Conservation (phyloP, 352 stramenopile species). For the Globisporangium canariense region DNA sequence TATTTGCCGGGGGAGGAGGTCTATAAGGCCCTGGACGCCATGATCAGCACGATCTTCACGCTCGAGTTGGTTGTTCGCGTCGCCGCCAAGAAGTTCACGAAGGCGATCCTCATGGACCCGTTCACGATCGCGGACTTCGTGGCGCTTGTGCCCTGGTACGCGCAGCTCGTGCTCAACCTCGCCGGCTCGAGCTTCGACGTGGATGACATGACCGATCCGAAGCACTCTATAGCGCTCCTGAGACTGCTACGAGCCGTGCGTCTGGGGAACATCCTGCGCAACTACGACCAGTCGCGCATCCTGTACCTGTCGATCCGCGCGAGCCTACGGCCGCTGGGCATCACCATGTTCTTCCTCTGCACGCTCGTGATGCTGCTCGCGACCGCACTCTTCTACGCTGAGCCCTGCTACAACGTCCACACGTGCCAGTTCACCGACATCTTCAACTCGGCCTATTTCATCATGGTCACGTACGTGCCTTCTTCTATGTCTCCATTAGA, state of each 20-base stretch:
- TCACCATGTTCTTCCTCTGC: slow-evolving; percentile 77
- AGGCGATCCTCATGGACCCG: slow-evolving; percentile 29
- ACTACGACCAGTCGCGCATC: slow-evolving; percentile 61
- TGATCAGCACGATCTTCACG: slow-evolving; percentile 52
- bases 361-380: slow-evolving; percentile 73
- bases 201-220: slow-evolving; percentile 15
- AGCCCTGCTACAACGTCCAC: slow-evolving; percentile 73
- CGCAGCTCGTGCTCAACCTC: slow-evolving; percentile 25
- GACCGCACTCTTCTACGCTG: slow-evolving; percentile 69
- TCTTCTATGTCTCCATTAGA: not conserved
- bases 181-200: slow-evolving; percentile 20
- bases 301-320: slow-evolving; percentile 50
- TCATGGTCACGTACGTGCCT: slow-evolving; percentile 75
- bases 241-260: slow-evolving; percentile 50
- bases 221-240: slow-evolving; percentile 36
- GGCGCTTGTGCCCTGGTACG: slow-evolving; percentile 56
- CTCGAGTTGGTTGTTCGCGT: slow-evolving; percentile 47
- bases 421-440: slow-evolving; percentile 82
- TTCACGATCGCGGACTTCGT: slow-evolving; percentile 56
- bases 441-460: slow-evolving; percentile 82
- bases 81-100: slow-evolving; percentile 24
- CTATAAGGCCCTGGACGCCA: slow-evolving; percentile 33
- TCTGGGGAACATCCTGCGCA: slow-evolving; percentile 46
- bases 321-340: slow-evolving; percentile 51
- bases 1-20: slow-evolving; percentile 35